Evolutionary conservation across 352 stramenopile species (phyloP), one percentile per base, ranked within the genome.

Genomic region (Achlya hypogyna): DNA sequence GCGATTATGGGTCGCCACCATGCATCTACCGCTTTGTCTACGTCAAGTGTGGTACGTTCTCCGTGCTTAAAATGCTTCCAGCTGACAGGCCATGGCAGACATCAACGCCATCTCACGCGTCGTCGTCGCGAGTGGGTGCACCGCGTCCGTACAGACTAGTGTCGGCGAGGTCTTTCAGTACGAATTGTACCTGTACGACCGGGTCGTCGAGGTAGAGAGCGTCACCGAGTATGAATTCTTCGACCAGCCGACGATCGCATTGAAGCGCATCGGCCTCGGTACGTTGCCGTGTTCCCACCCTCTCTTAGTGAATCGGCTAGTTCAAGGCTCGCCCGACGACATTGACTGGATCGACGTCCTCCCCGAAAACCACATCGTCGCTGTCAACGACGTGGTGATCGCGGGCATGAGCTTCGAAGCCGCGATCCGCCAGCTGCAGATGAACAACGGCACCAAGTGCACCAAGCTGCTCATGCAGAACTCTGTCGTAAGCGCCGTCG

Each of bases 81-180:
- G 32, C 47, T 51, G 27, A 31, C n/a, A 65, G n/a, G 12, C 32
- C 65, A 27, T 35, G 63, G 14, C 45, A 87, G 85, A 94, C 59
- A 92, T 94, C 73, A 94, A 94, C 70, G 86, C 78, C 28, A 91
- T 94, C 62, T 87, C 81, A 4, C 73, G 85, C 27, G 70, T 88
- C 31, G 85, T 94, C n/a, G 81, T 94, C 1, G 85, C 85, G 6
- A 94, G 85, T 59, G 85, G 85, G 31, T 94, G 85, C 71, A 94
- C 91, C 58, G 85, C 85, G 5, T 76, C 91, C 9, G 82, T 94
- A 5, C 83, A 94, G 62, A 78, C 82, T 18, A 92, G 82, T 2
- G 84, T 94, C 25, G 84, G 84, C 6, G 85, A 94, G 71, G 91
- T 94, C 31, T 92, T 94, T 71, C 85, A 94, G 75, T 94, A 92